A percentile compares a stretch with the other conserved stretches of the same genome.
Conservation (phyloP, 352 stramenopile genomes). For the Phytophthora lateralis region DNA sequence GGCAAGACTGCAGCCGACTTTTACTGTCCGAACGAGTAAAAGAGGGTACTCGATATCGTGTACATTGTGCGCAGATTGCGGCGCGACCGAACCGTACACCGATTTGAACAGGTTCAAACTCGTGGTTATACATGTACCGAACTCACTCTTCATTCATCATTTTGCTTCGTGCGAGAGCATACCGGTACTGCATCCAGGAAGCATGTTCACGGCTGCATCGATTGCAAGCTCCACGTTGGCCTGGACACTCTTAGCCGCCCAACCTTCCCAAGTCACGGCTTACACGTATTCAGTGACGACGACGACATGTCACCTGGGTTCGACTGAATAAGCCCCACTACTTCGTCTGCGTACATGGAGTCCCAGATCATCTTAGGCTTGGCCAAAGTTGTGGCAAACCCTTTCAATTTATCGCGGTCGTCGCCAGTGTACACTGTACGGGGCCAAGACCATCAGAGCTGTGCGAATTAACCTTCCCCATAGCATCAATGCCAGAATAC, state of each 20-base stretch:
- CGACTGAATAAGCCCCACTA: constrained; percentile 48
- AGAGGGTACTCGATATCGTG: background rate
- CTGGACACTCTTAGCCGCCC: background rate
- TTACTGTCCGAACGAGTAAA: background rate
- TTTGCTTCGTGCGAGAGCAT: background rate
- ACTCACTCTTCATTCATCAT: background rate
- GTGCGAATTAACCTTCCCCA: constrained; percentile 53
- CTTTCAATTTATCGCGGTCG: constrained; percentile 39
- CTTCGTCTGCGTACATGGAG: constrained; percentile 46
- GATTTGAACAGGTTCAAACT: background rate
- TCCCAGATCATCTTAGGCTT: constrained; percentile 42
- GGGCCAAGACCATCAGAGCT: constrained; percentile 41
- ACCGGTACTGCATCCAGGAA: background rate
- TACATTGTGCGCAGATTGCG: too few relatives aligned
- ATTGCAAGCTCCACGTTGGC: background rate
- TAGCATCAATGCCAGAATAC: constrained; percentile 15
- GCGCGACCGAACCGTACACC: background rate
- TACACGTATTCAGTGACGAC: constrained; percentile 11
- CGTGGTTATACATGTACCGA: too few relatives aligned
- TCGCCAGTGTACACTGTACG: constrained; percentile 43
- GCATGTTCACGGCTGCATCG: background rate
- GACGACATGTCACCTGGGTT: constrained; percentile 32
- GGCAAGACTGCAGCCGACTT: background rate
- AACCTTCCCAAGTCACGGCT: background rate
- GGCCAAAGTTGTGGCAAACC: background rate